Evolutionary conservation across 768 basidiomycete genomes (phyloP).

Genomic region (Serendipita sp.): DNA sequence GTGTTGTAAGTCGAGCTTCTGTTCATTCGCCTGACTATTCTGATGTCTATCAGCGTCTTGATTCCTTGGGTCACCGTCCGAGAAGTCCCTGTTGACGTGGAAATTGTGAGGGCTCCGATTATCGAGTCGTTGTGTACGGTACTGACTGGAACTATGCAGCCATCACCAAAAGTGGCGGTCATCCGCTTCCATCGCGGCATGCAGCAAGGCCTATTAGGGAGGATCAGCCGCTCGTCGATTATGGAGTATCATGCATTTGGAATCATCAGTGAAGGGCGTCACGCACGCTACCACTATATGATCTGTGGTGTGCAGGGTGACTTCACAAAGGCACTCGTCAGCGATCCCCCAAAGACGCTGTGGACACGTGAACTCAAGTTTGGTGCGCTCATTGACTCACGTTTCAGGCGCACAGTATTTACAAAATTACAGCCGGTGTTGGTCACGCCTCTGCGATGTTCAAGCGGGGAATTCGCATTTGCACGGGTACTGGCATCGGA

Average conservation of each 20-base stretch:
- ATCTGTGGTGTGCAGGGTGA: constrained; percentile 73
- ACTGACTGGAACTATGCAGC: constrained; percentile 26
- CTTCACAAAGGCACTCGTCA: constrained; percentile 57
- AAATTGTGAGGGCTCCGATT: constrained; percentile 35
- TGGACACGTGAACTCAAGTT: constrained; percentile 66
- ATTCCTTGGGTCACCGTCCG: constrained; percentile 65
- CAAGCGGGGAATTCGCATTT: constrained; percentile 66
- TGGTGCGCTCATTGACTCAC: constrained; percentile 24
- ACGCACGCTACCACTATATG: constrained; percentile 65
- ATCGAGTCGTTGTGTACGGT: constrained; percentile 3
- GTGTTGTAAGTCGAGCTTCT: constrained; percentile 34
- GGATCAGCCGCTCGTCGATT: constrained; percentile 54
- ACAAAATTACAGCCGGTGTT: constrained; percentile 48
- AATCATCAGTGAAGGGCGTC: constrained; percentile 55
- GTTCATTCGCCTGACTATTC: neutral
- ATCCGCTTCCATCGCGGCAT: constrained; percentile 68
- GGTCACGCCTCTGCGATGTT: constrained; percentile 71
- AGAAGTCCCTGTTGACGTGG: constrained; percentile 56
- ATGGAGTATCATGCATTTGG: constrained; percentile 78
- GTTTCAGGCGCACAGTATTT: neutral
- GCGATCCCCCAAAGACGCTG: constrained; percentile 47
- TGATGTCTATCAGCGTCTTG: constrained; percentile 31
- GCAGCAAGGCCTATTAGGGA: constrained; percentile 65
- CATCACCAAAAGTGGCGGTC: constrained; percentile 63
- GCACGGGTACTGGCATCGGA: constrained; percentile 70